These are phyloP conservation scores for Amanita muscaria DNA, from an alignment of 768 basidiomycete genomes.

Conservation along the genomic window DNA sequence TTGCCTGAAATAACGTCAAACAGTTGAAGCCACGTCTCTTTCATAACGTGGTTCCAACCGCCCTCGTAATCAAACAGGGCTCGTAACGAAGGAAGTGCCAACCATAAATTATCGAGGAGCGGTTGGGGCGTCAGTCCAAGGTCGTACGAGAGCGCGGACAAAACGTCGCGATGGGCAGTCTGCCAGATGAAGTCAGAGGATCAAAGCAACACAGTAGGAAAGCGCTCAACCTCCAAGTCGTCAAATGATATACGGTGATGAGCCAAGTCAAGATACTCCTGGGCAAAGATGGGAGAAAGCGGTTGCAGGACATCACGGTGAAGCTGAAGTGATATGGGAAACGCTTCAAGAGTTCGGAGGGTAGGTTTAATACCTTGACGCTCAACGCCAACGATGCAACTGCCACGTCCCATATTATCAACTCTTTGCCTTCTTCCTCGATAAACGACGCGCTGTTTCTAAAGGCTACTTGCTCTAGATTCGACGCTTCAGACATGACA, in stretches of 20 bases:
- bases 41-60: slow-evolving; percentile 39
- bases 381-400: slow-evolving; percentile 51
- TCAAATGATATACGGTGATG: slow-evolving; percentile 36
- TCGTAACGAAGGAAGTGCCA: slow-evolving; percentile 43
- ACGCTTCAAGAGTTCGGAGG: background rate
- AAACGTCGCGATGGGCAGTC: slow-evolving; percentile 49
- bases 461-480: background rate
- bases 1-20: slow-evolving; percentile 34
- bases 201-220: background rate
- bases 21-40: slow-evolving; percentile 43
- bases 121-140: slow-evolving; percentile 48
- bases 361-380: slow-evolving; percentile 39
- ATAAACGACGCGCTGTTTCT: slow-evolving; percentile 4
- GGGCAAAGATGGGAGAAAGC: slow-evolving; percentile 40
- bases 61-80: slow-evolving; percentile 28
- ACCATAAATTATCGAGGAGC: slow-evolving; percentile 51
- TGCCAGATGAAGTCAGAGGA: slow-evolving; percentile 15
- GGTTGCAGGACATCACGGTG: slow-evolving; percentile 58
- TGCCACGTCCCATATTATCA: slow-evolving; percentile 49
- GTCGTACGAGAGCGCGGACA: slow-evolving; percentile 36
- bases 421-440: slow-evolving; percentile 20
- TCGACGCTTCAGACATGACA: slow-evolving; percentile 19
- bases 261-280: slow-evolving; percentile 42
- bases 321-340: slow-evolving; percentile 27
- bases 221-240: slow-evolving; percentile 45